Evolutionary conservation across 306 rosid species (phyloP), one percentile per base, ranked within the genome.

Genomic region (Citrullus amarus): DNA sequence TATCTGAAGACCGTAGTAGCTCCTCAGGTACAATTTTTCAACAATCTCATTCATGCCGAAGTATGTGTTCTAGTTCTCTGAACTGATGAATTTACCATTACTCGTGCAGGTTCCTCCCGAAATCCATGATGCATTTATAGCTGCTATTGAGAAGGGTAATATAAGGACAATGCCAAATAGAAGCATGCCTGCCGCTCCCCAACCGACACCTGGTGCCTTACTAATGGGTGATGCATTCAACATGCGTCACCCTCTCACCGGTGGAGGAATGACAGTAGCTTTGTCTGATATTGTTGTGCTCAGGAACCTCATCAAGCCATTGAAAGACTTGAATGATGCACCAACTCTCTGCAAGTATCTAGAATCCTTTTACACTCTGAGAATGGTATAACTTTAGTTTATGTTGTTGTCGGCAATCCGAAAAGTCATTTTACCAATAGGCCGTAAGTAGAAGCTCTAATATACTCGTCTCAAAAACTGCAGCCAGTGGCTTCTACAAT

Each of bases 251-350:
- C 98, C 98, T 59, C 87, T 94, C 63, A 94, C 98, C 0, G 97
- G 98, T 16, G 98, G 98, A 55, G 98, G 98, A 80, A 92, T 94
- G 98, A 94, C 97, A 1, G 98, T 92, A 39, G 97, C 97, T 51
- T 72, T 94, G 82, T 92, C 98, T 39, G 98, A 94, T 85, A 87
- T 92, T 59, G 97, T 90, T 60, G 97, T 94, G 63, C 90, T 94
- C 36, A 89, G 91, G 74, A 85, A 90, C 87, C 98, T 94, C 76
- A 96, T 94, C 73, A 90, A 48, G 88, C 96, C 96, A 65, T 82
- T 90, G 82, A 75, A 48, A 39, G 87, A 92, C 83, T 88, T 94
- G 66, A 84, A 86, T 71, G 98, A 94, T 77, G 87, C 96, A 76
- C 9, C 90, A 70, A 90, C 84, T 65, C 96, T 94, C 51, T 87